Evolutionary conservation across 2,329 filamentous ascomycete genomes (phyloP), one percentile per base, ranked within the genome.

Genomic region (Pseudogymnoascus pannorum): DNA sequence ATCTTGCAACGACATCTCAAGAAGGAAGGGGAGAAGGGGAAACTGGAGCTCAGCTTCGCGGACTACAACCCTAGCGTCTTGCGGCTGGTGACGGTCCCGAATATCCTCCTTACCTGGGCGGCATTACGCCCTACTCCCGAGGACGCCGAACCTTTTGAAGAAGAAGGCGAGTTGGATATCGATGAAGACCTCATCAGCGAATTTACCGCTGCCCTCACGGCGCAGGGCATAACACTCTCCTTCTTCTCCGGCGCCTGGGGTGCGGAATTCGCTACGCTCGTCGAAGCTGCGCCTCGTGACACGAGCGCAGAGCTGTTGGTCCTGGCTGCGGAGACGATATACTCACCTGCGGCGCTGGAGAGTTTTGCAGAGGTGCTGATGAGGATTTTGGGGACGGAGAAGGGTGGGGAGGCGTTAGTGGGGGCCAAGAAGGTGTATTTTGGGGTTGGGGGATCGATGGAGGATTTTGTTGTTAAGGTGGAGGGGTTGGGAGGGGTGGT

Each of bases 371-470:
- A 87, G 38, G 85, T 86, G 4, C 76, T 92, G 11, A 79, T 87
- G 42, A 75, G 75, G 3, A 75, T 90, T 14, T 75, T 92, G 48
- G 70, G 77, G 18, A 74, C 75, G 58, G 78, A 85, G 58, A 68
- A 72, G 57, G 70, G 70, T 3, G 76, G 78, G 35, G 66, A 42
- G 57, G 85, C 87, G 1, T 76, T 91, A 18, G 81, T 93, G 4
- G 89, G 83, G 2, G 90, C 90, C 1, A 94, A 94, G 76, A 83
- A 84, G 66, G 79, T 92, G 9, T 94, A 94, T 73, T 94, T 94
- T 74, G 90, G 90, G 2, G 90, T 94, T 4, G 90, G 90, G 0
- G 90, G 90, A 0, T 92, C 89, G 18, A 80, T 94, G 20, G 87
- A 91, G 71, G 89, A 89, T 66, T 91, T 94, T 67, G 76, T 86